These are phyloP conservation scores for Globisporangium radiosum DNA, from an alignment of 352 stramenopile species.

Conservation along the genomic window DNA sequence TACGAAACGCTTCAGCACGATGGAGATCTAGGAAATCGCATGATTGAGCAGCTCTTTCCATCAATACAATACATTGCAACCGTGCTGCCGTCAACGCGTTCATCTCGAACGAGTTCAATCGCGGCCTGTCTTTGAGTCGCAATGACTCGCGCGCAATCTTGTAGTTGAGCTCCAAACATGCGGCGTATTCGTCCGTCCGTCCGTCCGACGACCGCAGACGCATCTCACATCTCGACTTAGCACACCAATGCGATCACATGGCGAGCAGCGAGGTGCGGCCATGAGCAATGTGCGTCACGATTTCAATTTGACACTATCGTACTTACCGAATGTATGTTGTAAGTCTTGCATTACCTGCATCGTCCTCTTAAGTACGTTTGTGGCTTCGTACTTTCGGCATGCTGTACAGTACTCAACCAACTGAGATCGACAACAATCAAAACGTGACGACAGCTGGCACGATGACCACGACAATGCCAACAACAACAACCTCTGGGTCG, in stretches of 20 bases:
- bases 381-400: background rate
- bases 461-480: background rate
- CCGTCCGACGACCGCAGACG: too few relatives aligned
- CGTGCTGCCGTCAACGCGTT: too few relatives aligned
- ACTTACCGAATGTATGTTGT: too few relatives aligned
- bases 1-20: background rate
- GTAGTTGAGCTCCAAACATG: background rate
- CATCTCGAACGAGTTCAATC: background rate
- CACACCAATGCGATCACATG: background rate
- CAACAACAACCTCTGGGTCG: constrained; percentile 9
- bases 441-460: too few relatives aligned
- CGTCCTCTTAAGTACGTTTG: too few relatives aligned
- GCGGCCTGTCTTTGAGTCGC: background rate
- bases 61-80: too few relatives aligned
- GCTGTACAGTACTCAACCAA: background rate
- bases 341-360: too few relatives aligned
- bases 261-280: background rate
- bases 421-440: too few relatives aligned
- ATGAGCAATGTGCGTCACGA: background rate
- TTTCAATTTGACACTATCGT: too few relatives aligned
- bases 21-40: background rate
- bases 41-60: too few relatives aligned
- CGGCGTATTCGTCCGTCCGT: background rate
- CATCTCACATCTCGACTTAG: background rate
- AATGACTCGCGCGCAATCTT: background rate